Evolutionary conservation across 2,329 filamentous ascomycete genomes (phyloP), one percentile per base, ranked within the genome.

Genomic region (Colletotrichum spaethianum): DNA sequence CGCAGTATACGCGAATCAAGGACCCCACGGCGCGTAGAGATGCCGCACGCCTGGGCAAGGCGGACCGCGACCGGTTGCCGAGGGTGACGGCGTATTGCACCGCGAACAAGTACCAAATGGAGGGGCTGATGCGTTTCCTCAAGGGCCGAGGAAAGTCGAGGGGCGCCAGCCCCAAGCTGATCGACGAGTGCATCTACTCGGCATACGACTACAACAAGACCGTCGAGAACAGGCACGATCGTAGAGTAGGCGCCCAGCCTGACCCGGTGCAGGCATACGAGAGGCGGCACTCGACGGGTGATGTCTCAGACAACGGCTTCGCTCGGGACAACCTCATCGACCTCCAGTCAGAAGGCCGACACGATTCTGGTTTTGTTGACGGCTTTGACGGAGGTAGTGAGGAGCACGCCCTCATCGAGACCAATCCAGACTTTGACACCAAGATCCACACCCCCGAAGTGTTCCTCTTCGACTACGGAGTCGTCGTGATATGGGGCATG

Each of bases 401-500:
- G 31, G 77, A 79, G 23, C 63, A 56, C 23, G 69, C 76, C 12
- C 81, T 84, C 36, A 81, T 85, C 71, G 84, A 85, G 77, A 80
- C 78, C 73, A 88, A 88, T 20, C 87, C 90, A 6, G 94, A 97
- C 79, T 94, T 98, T 74, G 95, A 98, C 79, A 97, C 90, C 3
- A 89, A 93, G 59, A 93, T 98, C 3, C 94, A 98, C 82, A 97
- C 93, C 0, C 95, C 96, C 0, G 96, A 99, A 81, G 89, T 98
- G 2, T 99, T 99, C 80, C 87, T 99, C 16, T 99, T 98, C 79
- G 94, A 98, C 79, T 99, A 99, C 79, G 96, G 96, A 71, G 97
- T 98, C 2, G 94, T 98, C 6, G 96, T 99, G 18, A 95, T 98
- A 80, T 99, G 96, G 96, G 96, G 96, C 76, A 98, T 99, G 96